Evolutionary conservation across 2,329 filamentous ascomycete genomes (phyloP), one percentile per base, ranked within the genome.

Genomic region (Gremmenia infestans): DNA sequence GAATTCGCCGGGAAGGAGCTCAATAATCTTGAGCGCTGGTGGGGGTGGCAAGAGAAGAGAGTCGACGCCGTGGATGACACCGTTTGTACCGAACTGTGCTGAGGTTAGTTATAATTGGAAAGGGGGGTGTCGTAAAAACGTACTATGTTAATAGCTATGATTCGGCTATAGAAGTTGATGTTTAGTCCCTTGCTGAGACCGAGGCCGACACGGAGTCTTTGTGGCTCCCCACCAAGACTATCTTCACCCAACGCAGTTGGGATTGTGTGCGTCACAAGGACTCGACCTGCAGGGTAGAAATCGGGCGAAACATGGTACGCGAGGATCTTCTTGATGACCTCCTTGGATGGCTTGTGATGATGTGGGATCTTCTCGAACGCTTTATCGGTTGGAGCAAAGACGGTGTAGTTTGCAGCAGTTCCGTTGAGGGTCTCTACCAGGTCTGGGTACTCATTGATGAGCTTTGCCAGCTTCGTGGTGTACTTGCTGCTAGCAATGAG

Each of bases 31-130:
- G 47, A 83, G 71, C 45, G 83, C 76, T 25, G 76, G 74, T 1
- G 88, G 86, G 0, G 91, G 92, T 3, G 91, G 91, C 8, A 93
- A 66, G n/a, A 96, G 79, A 53, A 94, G 76, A 59, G 76, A 78
- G 73, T 91, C 83, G 53, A 96, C 74, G 46, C 81, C 87, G 71
- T 96, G 91, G 61, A 95, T 82, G 40, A 94, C 78, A 43, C 92
- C 91, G 68, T 96, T 96, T 59, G 82, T 86, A 42, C 84, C 87
- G 68, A 81, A 79, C 85, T 87, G 46, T 54, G 25, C 11, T 48
- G 58, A 58, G 43, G 17, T 50, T 47, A 37, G 48, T 22, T 12
- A 7, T 39, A 35, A n/a, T 17, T 35, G 19, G 15, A 28, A 40
- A 37, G 36, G 25, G 22, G 22, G 9, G 11, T 42, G 14, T 23